Conservation (phyloP, 2,329 filamentous ascomycete species). For the Cordyceps farinosa region DNA sequence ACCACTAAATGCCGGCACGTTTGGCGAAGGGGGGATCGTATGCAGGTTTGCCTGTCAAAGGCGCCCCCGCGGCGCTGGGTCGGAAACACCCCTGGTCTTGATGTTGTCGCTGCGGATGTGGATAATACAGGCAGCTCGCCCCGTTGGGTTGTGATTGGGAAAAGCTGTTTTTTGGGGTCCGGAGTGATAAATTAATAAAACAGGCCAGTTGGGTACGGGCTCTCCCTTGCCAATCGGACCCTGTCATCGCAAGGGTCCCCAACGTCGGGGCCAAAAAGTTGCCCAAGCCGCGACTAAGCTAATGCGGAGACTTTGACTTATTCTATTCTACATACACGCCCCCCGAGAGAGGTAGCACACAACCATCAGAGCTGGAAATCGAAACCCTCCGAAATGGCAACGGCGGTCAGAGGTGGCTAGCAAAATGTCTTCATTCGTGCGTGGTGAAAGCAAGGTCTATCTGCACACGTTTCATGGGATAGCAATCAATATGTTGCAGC, state of each 20-base stretch:
- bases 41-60: slow-evolving; percentile 4
- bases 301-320: background rate
- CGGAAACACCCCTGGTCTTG: background rate
- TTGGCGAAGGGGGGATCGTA: background rate
- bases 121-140: background rate
- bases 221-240: background rate
- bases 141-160: background rate
- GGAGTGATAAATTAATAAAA: background rate
- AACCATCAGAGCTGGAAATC: too few relatives aligned
- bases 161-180: background rate
- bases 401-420: background rate
- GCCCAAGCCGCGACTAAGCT: background rate
- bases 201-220: background rate
- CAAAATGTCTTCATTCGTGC: background rate
- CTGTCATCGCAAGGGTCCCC: background rate
- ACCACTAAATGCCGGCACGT: background rate
- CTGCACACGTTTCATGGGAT: too few relatives aligned
- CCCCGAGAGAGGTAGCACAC: background rate
- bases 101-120: background rate
- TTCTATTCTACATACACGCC: background rate
- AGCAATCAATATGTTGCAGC: too few relatives aligned
- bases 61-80: background rate
- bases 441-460: background rate
- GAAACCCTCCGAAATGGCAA: background rate
- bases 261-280: background rate